phyloP scores from a whole-genome alignment of 148 eudicot species.

The Persicaria maculosa region DNA sequence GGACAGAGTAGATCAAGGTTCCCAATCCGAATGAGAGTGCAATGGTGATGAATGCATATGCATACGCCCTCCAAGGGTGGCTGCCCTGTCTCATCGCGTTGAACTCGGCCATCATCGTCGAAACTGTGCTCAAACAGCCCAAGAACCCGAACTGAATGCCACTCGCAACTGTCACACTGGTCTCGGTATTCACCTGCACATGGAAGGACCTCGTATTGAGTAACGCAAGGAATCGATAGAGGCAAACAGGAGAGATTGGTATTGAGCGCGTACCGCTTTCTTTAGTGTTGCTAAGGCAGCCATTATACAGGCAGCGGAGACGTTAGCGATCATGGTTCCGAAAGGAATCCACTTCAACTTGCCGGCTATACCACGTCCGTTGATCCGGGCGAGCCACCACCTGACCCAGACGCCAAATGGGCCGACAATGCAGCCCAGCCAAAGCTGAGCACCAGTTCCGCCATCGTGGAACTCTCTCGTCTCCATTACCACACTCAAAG shows the following conservation, averaged over 20 bases:
- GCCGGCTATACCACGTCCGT: constrained; percentile 66
- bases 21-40: constrained; percentile 54
- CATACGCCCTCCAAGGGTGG: constrained; percentile 70
- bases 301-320: constrained; percentile 79
- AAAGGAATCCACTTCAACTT: constrained; percentile 72
- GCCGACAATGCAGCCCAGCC: constrained; percentile 73
- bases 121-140: constrained; percentile 90
- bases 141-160: constrained; percentile 70
- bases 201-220: not conserved
- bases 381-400: constrained; percentile 81
- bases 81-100: constrained; percentile 58
- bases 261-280: constrained; percentile 41
- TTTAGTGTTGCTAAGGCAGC: constrained; percentile 71
- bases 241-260: not conserved
- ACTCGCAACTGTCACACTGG: constrained; percentile 44
- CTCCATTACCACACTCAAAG: constrained; percentile 40
- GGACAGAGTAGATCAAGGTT: constrained; percentile 72
- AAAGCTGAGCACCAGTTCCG: constrained; percentile 52
- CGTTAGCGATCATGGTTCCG: constrained; percentile 80
- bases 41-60: constrained; percentile 54
- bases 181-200: constrained; percentile 39
- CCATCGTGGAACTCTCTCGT: constrained; percentile 44
- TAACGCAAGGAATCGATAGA: not conserved
- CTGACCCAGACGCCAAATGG: constrained; percentile 87
- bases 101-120: constrained; percentile 81